phyloP scores from a whole-genome alignment of 83 land plant species.

The Larix sibirica region DNA sequence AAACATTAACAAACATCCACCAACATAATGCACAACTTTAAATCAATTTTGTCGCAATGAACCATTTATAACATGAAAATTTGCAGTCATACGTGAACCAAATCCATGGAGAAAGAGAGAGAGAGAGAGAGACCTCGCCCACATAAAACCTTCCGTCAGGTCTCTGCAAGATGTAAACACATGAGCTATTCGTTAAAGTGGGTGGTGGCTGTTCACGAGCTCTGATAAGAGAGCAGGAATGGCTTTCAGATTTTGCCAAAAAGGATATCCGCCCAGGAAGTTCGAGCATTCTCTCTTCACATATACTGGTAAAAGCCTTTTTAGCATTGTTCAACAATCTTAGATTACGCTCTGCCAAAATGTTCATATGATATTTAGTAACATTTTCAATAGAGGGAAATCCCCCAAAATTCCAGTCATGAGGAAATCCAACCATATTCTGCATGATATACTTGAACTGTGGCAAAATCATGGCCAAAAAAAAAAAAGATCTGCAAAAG shows the following conservation, averaged over 20 bases:
- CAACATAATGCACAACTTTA: not conserved
- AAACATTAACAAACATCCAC: not conserved
- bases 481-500: not conserved
- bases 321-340: constrained; percentile 15
- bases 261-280: not conserved
- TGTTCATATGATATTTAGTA: not conserved
- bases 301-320: constrained; percentile 10
- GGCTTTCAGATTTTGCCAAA: not conserved
- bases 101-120: not conserved
- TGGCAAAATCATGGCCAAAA: not conserved
- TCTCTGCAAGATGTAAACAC: constrained; percentile 77
- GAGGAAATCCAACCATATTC: not conserved
- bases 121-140: constrained; percentile 65
- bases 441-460: not conserved
- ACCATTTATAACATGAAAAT: not conserved
- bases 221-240: constrained; percentile 36
- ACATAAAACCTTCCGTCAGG: constrained; percentile 85
- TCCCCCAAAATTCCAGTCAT: not conserved
- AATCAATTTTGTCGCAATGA: not conserved
- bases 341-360: constrained; percentile 1
- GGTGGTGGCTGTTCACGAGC: constrained; percentile 90
- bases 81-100: not conserved
- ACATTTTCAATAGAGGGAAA: not conserved
- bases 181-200: constrained; percentile 66
- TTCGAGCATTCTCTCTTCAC: constrained; percentile 23